Conservation (phyloP, 2,329 filamentous ascomycete genomes). For the Macroventuria anomochaeta region DNA sequence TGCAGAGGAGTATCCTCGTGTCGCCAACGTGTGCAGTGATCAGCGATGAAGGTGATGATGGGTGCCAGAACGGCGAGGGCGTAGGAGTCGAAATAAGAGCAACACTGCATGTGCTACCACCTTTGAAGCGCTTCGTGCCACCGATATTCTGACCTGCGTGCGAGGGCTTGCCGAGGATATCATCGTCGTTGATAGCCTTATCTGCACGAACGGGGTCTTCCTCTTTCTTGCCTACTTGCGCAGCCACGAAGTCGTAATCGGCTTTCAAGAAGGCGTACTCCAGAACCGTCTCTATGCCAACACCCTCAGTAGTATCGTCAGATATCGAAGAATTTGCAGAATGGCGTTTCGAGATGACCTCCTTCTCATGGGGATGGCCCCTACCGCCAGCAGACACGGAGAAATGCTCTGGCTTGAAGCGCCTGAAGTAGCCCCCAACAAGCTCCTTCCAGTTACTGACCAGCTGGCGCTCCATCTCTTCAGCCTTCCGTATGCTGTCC, state of each 20-base stretch:
- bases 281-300: conserved; percentile 77
- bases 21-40: conserved; percentile 92
- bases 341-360: conserved; percentile 35
- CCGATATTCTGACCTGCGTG: conserved; percentile 67
- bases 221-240: conserved; percentile 83
- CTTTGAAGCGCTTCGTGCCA: conserved; percentile 80
- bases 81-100: conserved; percentile 92
- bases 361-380: conserved; percentile 45
- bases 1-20: conserved; percentile 87
- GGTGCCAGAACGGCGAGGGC: conserved; percentile 93
- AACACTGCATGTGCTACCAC: conserved; percentile 89
- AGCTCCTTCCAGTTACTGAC: conserved; percentile 80
- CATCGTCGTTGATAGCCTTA: conserved; percentile 80
- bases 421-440: conserved; percentile 91
- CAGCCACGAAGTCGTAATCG: conserved; percentile 91
- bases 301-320: conserved; percentile 48
- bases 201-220: conserved; percentile 73
- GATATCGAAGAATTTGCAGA: conserved; percentile 30
- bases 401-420: conserved; percentile 86
- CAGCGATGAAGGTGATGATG: conserved; percentile 80
- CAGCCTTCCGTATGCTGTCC: conserved; percentile 64
- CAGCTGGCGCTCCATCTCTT: conserved; percentile 72
- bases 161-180: conserved; percentile 74
- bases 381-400: conserved; percentile 53
- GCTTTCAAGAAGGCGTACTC: conserved; percentile 93